Percentiles rank a stretch among this genome's conserved stretches.
phyloP scores from a whole-genome alignment of 2,329 filamentous ascomycete genomes.

The Alternaria postmessia region DNA sequence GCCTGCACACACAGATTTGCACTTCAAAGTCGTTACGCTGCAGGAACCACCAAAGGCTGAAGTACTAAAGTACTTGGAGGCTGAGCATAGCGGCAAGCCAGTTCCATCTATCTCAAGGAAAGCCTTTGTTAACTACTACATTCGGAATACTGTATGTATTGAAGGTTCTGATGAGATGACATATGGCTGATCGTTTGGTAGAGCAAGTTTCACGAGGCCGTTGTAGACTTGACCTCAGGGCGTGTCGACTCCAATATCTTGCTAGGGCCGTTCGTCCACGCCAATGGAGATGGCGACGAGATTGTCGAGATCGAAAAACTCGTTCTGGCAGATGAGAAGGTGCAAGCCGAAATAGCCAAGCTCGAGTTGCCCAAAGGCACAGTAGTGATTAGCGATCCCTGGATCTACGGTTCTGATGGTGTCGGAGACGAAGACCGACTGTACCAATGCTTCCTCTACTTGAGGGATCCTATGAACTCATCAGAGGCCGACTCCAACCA shows the following conservation, averaged over 20 bases:
- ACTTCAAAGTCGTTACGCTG: conserved; percentile 73
- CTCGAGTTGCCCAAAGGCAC: conserved; percentile 65
- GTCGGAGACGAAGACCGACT: conserved; percentile 58
- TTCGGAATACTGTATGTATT: conserved; percentile 63
- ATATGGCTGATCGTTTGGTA: conserved; percentile 36
- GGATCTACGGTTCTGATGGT: conserved; percentile 70
- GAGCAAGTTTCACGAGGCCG: conserved; percentile 70
- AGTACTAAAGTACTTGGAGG: conserved; percentile 68
- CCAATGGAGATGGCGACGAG: conserved; percentile 66
- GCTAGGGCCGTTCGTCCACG: conserved; percentile 66
- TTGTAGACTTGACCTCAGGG: conserved; percentile 61
- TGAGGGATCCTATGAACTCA: conserved; percentile 68
- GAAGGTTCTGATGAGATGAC: too few species aligned
- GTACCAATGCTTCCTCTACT: conserved; percentile 73
- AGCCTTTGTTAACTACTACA: conserved; percentile 66
- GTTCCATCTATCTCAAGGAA: conserved; percentile 63
- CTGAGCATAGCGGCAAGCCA: conserved; percentile 63
- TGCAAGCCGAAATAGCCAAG: conserved; percentile 67
- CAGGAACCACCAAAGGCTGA: conserved; percentile 70
- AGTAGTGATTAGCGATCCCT: conserved; percentile 67
- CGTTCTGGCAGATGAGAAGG: conserved; percentile 63
- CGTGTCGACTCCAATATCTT: conserved; percentile 65
- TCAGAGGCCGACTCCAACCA: conserved; percentile 69
- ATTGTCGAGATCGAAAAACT: conserved; percentile 66
- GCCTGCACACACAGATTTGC: conserved; percentile 63